Evolutionary conservation across 345 rosid species (phyloP).

Genomic region (Moricandia moricandioides): DNA sequence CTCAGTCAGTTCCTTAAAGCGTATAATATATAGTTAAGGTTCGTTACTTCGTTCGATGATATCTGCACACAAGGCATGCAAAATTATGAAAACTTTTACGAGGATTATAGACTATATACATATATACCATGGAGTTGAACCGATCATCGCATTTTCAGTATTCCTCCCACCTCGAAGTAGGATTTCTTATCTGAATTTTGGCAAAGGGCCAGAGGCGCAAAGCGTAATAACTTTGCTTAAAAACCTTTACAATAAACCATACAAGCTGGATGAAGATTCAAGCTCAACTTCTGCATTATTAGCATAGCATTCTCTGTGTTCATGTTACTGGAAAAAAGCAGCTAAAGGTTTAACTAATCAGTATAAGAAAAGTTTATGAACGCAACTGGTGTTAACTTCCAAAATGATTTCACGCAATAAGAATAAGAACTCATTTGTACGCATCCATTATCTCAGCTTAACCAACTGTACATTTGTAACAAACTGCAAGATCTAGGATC

Average conservation of each 20-base stretch:
- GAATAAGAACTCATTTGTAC: conserved; percentile 32
- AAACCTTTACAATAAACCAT: conserved; percentile 13
- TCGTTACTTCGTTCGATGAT: conserved; percentile 32
- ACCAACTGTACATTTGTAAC: conserved; percentile 39
- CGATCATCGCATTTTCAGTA: neutral
- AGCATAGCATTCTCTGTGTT: neutral
- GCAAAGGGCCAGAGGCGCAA: conserved; percentile 23
- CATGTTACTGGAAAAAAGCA: neutral
- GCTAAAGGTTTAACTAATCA: neutral
- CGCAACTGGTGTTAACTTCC: conserved; percentile 22
- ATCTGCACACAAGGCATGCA: conserved; percentile 38
- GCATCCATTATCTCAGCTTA: conserved; percentile 35
- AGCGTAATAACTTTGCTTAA: conserved; percentile 19
- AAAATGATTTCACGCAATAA: conserved; percentile 25
- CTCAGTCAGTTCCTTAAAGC: conserved; percentile 30
- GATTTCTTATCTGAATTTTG: conserved; percentile 15
- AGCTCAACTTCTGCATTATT: conserved; percentile 22
- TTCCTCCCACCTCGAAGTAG: conserved; percentile 18
- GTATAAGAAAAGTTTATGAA: conserved; percentile 1
- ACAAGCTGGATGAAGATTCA: conserved; percentile 7
- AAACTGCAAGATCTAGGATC: conserved; percentile 21
- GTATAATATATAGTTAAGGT: conserved; percentile 17
- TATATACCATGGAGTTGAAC: conserved; percentile 30
- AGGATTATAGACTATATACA: neutral
- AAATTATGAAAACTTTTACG: conserved; percentile 10